Base-by-base conservation (phyloP, 2,329 filamentous ascomycete species). In the Aspergillus fischeri region DNA sequence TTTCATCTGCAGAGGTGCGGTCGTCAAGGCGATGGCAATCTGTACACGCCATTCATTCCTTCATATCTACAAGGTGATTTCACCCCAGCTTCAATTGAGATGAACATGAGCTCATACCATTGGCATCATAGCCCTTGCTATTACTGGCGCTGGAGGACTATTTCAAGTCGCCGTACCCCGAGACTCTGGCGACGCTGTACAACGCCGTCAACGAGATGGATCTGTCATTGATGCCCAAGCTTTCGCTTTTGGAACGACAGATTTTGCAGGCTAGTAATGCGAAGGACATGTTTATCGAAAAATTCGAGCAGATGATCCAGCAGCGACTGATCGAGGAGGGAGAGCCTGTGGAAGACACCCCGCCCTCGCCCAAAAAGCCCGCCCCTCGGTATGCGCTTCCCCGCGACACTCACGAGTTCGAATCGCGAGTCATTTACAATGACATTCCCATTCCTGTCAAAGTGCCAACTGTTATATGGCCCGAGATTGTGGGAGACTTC, bases 11-110 rank as follows among this genome's bases (percentile, higher is more conserved):
- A 87, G 94, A 82, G 94, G 94, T 57, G 94, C 94, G 21, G 83
- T 97, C 51, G 93, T 97, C 57, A 97, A 97, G 73, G 91, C 94
- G 45, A 99, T 99, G 94, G 94, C 94, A 29, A 97, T 99, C 65
- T 99, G 94, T 79, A 99, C 94, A 7, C 83, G 94, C 47, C 94
- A 99, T 79, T 92, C 94, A 3, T 99, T 99, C 75, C 78, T 99
- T 64, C 94, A 99, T 76, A 99, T 99, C 62, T 99, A 99, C 80
- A 99, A 99, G 83, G 90, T 89, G 73, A 64, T 38, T 21, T 5
- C 24, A 24, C 44, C 21, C 44, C 11, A 3, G 4, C 44, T 47
- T 24, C 21, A 27, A 14, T 25, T 27, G 21, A 9, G 11, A 11
- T 21, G 6, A 11, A 42, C 21, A 32, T 29, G 35, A 2, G 42